Conservation (phyloP, 768 basidiomycete genomes). For the Rubroboletus satanas region DNA sequence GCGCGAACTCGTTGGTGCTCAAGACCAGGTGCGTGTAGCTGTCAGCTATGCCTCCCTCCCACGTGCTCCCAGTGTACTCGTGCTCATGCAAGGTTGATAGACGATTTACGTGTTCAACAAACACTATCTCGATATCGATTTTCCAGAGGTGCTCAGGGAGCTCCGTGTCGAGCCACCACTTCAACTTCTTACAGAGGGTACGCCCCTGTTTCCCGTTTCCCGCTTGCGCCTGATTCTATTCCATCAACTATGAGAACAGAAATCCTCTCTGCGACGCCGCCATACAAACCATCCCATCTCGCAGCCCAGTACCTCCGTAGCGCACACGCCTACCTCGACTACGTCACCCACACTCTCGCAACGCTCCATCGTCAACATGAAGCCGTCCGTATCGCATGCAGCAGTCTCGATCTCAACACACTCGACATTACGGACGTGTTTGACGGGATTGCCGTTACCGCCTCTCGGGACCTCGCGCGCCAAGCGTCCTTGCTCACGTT, state of each 20-base stretch:
- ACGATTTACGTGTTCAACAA: slow-evolving; percentile 85
- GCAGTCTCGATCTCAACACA: slow-evolving; percentile 66
- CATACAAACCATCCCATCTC: slow-evolving; percentile 62
- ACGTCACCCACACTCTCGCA: slow-evolving; percentile 47
- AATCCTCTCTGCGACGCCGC: slow-evolving; percentile 63
- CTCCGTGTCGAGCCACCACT: slow-evolving; percentile 58
- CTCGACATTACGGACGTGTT: slow-evolving; percentile 70
- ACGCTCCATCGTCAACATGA: slow-evolving; percentile 64
- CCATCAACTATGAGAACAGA: slow-evolving; percentile 36
- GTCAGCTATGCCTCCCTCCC: neutral
- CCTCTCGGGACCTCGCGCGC: slow-evolving; percentile 60
- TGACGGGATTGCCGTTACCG: slow-evolving; percentile 52
- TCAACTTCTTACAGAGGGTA: slow-evolving; percentile 73
- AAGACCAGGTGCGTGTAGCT: slow-evolving; percentile 60
- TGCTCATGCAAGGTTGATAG: slow-evolving; percentile 33
- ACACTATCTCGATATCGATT: slow-evolving; percentile 65
- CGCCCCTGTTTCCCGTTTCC: slow-evolving; percentile 7
- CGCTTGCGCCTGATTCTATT: neutral
- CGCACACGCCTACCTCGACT: slow-evolving; percentile 61
- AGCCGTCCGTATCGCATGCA: slow-evolving; percentile 69
- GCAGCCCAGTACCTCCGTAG: slow-evolving; percentile 63
- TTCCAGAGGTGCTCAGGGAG: slow-evolving; percentile 61
- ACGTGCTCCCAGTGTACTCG: neutral
- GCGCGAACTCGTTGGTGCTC: slow-evolving; percentile 68
- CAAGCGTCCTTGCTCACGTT: slow-evolving; percentile 61